A percentile compares a stretch with the other conserved stretches of the same genome.
Evolutionary conservation across 2,329 filamentous ascomycete genomes (phyloP).

Genomic region (Niveomyces coronatus): DNA sequence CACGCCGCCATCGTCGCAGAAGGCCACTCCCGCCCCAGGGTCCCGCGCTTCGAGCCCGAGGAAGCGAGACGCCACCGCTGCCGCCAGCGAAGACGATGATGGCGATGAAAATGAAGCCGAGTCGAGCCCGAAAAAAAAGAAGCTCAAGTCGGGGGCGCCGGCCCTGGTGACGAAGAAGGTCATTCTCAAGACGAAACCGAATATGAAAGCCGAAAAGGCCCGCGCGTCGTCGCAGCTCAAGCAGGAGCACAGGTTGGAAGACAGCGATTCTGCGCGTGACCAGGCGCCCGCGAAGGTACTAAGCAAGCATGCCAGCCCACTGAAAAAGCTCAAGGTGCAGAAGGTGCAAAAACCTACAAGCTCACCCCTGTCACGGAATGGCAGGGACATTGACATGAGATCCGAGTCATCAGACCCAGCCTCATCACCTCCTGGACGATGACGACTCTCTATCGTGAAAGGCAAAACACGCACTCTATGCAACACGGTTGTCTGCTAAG

Average conservation of each 20-base stretch:
- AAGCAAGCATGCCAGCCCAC: slow-evolving; percentile 27
- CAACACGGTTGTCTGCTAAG: too few relatives aligned
- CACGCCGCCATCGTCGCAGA: slow-evolving; percentile 53
- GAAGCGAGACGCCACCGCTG: slow-evolving; percentile 39
- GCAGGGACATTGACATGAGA: slow-evolving; percentile 38
- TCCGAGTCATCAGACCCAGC: slow-evolving; percentile 48
- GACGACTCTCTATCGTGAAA: neutral
- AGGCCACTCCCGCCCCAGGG: slow-evolving; percentile 46
- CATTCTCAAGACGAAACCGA: slow-evolving; percentile 42
- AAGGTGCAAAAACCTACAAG: slow-evolving; percentile 39
- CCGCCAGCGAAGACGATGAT: slow-evolving; percentile 37
- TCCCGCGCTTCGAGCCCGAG: slow-evolving; percentile 45
- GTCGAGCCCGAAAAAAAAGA: slow-evolving; percentile 47
- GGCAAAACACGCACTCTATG: too few relatives aligned
- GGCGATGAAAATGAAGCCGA: slow-evolving; percentile 42
- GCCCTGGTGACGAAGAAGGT: slow-evolving; percentile 38
- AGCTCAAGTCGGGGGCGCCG: slow-evolving; percentile 35
- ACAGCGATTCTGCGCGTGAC: slow-evolving; percentile 15
- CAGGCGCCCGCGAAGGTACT: slow-evolving; percentile 26
- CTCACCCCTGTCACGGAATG: slow-evolving; percentile 39
- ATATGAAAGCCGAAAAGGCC: slow-evolving; percentile 44
- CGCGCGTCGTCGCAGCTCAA: slow-evolving; percentile 41
- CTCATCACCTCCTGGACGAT: slow-evolving; percentile 37
- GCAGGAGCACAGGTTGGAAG: slow-evolving; percentile 34
- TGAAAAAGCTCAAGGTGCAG: slow-evolving; percentile 33